Base-by-base conservation (phyloP, 108 stramenopile species). In the Skeletonema marinoi region DNA sequence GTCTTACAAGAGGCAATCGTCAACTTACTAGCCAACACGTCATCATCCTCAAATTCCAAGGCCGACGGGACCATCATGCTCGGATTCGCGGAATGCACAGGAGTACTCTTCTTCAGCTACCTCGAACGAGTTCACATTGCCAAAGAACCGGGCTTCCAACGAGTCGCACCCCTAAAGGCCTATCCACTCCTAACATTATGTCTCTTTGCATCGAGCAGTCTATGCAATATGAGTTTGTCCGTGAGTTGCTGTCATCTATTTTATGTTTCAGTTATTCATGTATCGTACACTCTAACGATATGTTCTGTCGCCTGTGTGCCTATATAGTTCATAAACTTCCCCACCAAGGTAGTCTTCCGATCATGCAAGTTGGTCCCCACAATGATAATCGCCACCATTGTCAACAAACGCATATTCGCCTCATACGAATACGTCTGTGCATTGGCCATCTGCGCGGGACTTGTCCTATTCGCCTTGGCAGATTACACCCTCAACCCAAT, bases 51-150 rank as follows among this genome's bases (percentile, higher is more conserved):
- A 11, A 21, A 29, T 25, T n/a, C 70, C 60, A 67, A 68, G 58
- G 44, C 76, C 19, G 67, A 73, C 51, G 72, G 65, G 3, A 81
- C 80, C 14, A 65, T 83, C 39, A 86, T 86, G 85, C 80, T 92
- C 25, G 92, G 92, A 1, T 89, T 88, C 30, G 73, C 89, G 14
- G 92, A 92, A 72, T 87, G 88, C 3, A 41, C 89, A 8, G 92
- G 92, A 11, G 88, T 90, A 3, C 59, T 86, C 11, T 62, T 78
- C 10, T 90, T 80, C 50, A 80, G 87, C 12, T 82, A 78, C 48
- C 54, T 78, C 30, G 82, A 83, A 59, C 78, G 82, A 36, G 63
- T 70, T 12, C 21, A 74, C 17, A 25, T 79, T 0, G 78, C 82
- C 61, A 74, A 69, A 16, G 82, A 83, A 62, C 35, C 39, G 42